These are phyloP conservation scores for Neocucurbitaria cava DNA, from an alignment of 2,329 filamentous ascomycete species.

Conservation along the genomic window DNA sequence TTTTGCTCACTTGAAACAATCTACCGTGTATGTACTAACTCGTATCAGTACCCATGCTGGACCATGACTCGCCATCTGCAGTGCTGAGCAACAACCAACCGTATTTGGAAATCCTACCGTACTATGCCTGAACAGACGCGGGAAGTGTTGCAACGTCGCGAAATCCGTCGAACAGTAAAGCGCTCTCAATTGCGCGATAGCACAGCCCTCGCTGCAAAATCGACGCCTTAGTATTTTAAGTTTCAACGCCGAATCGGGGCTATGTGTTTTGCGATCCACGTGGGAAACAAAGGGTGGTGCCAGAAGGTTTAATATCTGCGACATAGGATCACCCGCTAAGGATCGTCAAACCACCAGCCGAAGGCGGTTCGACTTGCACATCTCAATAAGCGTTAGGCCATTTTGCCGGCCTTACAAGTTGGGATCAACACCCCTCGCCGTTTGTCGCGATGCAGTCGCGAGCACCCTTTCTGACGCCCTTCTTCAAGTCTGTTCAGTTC, in stretches of 20 bases:
- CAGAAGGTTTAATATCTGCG: constrained; percentile 31
- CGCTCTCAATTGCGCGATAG: not conserved
- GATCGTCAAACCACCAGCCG: constrained; percentile 33
- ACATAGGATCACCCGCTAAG: constrained; percentile 29
- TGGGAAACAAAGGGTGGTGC: constrained; percentile 15
- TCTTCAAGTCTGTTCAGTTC: constrained; percentile 15
- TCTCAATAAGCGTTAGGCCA: constrained; percentile 34
- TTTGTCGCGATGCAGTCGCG: constrained; percentile 25
- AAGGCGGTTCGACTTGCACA: constrained; percentile 26
- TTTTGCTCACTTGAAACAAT: constrained; percentile 31
- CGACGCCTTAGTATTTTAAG: too few species aligned
- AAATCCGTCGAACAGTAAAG: not conserved
- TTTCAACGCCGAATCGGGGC: too few species aligned
- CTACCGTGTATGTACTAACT: constrained; percentile 22
- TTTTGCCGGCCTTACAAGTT: constrained; percentile 31
- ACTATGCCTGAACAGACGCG: constrained; percentile 1
- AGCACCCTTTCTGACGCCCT: constrained; percentile 23
- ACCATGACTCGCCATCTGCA: constrained; percentile 26
- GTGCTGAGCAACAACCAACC: constrained; percentile 2
- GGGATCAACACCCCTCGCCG: constrained; percentile 26
- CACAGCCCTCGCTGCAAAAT: not conserved
- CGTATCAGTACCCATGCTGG: constrained; percentile 20
- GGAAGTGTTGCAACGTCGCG: constrained; percentile 1
- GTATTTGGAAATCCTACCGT: constrained; percentile 3
- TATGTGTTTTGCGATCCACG: too few species aligned